phyloP scores from a whole-genome alignment of 345 rosid species.

The Brassica cretica region DNA sequence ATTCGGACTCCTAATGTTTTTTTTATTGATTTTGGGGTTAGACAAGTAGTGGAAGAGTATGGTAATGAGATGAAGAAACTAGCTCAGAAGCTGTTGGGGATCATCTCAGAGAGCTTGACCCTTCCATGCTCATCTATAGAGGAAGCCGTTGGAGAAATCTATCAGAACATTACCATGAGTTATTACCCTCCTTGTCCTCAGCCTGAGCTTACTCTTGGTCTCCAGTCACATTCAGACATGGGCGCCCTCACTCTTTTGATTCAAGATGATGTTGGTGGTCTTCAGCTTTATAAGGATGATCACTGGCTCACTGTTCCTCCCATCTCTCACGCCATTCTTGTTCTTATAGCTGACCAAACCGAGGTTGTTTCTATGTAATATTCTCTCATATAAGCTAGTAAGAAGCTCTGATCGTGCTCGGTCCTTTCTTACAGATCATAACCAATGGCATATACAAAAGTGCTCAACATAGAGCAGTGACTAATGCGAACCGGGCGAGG shows the following conservation, averaged over 20 bases:
- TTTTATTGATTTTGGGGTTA: conserved; percentile 14
- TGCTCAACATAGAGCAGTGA: conserved; percentile 68
- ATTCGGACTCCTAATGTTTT: not conserved
- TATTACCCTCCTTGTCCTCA: conserved; percentile 92
- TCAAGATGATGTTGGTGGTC: conserved; percentile 82
- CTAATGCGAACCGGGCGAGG: conserved; percentile 58
- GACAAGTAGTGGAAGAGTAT: conserved; percentile 58
- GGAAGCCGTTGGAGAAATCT: conserved; percentile 71
- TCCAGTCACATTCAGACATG: conserved; percentile 86
- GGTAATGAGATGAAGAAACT: conserved; percentile 62
- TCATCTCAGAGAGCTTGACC: conserved; percentile 68
- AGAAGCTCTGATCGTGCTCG: conserved; percentile 9
- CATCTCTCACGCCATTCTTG: conserved; percentile 60
- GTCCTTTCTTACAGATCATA: conserved; percentile 52
- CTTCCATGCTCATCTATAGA: conserved; percentile 51
- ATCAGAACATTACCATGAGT: conserved; percentile 84
- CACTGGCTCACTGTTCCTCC: conserved; percentile 72
- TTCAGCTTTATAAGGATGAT: conserved; percentile 67
- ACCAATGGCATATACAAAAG: conserved; percentile 76
- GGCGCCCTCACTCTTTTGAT: conserved; percentile 79
- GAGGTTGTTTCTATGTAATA: conserved; percentile 62
- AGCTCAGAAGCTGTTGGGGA: conserved; percentile 58
- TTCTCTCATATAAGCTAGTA: conserved; percentile 2
- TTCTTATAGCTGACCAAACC: conserved; percentile 75
- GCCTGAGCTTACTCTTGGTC: conserved; percentile 86